Conservation (phyloP, 176 grass and related monocot species). For the Thinopyrum elongatum region DNA sequence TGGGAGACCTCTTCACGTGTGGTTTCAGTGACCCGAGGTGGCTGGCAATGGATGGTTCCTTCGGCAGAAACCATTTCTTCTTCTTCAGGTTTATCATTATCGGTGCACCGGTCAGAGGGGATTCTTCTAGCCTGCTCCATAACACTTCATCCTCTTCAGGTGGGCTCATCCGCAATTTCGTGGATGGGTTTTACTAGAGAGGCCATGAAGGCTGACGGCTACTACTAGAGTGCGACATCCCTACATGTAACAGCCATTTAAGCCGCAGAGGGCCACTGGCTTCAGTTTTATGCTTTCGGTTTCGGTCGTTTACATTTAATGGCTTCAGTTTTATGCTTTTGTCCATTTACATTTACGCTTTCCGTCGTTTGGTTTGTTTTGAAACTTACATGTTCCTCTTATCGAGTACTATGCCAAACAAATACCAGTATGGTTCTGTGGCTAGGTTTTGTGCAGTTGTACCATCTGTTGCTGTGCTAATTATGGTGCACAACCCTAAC, state of each 20-base stretch:
- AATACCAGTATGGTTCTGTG: background rate
- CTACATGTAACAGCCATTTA: no score
- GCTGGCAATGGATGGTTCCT: background rate
- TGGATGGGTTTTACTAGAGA: no score
- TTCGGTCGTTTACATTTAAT: no score
- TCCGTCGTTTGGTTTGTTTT: background rate
- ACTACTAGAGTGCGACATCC: no score
- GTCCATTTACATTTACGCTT: background rate
- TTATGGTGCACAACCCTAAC: background rate
- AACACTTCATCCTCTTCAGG: constrained; percentile 65
- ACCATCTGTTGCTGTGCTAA: background rate
- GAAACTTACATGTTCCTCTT: background rate
- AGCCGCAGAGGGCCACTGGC: no score
- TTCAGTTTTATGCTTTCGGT: no score
- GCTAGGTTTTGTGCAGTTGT: background rate
- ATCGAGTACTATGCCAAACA: background rate
- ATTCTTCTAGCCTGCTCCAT: constrained; percentile 52
- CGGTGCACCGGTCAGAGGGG: constrained; percentile 23
- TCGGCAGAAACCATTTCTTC: constrained; percentile 2
- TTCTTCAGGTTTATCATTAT: background rate
- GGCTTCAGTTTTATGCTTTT: background rate
- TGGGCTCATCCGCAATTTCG: constrained; percentile 59
- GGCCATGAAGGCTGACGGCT: no score
- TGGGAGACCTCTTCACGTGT: constrained; percentile 6
- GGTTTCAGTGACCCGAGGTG: constrained; percentile 7